Base-by-base conservation (phyloP, 768 basidiomycete genomes). In the Paxillus rubicundulus region DNA sequence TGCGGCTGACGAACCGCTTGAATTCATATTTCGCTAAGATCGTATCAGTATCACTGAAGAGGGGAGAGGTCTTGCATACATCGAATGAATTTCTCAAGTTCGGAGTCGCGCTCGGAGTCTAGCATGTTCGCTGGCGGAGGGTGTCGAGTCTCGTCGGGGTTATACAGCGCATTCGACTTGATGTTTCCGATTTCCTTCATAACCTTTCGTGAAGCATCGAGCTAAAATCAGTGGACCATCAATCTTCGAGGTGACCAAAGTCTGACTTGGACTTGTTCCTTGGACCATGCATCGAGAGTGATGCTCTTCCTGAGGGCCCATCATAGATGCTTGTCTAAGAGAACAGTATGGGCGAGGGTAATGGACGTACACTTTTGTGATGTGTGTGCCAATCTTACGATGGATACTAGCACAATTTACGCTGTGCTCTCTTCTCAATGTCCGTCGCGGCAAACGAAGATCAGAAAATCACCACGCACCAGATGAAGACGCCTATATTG, bases 321-420 rank as follows among this genome's bases (percentile, higher is more conserved):
- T 41, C 51, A 62, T 42, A 36, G 40, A 14, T 24, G 49, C 51
- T 49, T 33, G 39, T 39, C 28, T 32, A n/a, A 32, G 34, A 47
- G 49, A 41, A 9, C 33, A 8, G 24, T 33, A n/a, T 24, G 41
- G 16, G 16, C 33, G 44, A 44, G 53, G n/a, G 27, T 7, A 52
- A 33, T 8, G 45, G 28, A 77, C 82, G 66, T 76, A 94, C 92
- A 98, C 90, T 82, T 97, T 94, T 0, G 89, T 84, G 58, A 93
- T 77, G 67, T 98, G 95, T 5, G 92, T 95, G 2, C 95, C 95
- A 53, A 98, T 86, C 75, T 95, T 96, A 48, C 95, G 81, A 73
- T 98, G 95, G 46, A 96, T 83, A 53, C 88, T 87, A 14, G 95
- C 95, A 66, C 95, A 98, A 59, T 81, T 82, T 39, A 92, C 77